A percentile compares a stretch with the other conserved stretches of the same genome.
phyloP scores from a whole-genome alignment of 2,329 filamentous ascomycete species.

The Rasamsonia emersonii region DNA sequence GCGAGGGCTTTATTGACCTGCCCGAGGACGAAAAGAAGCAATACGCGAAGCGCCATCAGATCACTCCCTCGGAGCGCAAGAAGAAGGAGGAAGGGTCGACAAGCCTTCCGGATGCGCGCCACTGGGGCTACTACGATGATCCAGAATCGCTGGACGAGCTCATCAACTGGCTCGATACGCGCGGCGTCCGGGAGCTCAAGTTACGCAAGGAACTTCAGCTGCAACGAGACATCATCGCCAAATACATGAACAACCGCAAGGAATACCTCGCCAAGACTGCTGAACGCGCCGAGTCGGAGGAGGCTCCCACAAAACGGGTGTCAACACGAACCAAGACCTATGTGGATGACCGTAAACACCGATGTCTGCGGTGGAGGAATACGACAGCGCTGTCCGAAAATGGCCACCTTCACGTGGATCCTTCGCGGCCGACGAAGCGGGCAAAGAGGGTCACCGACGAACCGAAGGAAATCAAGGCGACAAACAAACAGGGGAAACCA shows the following conservation, averaged over 20 bases:
- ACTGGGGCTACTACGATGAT: conserved; percentile 91
- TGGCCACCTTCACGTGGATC: conserved; percentile 54
- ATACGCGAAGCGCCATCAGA: conserved; percentile 67
- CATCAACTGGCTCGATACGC: conserved; percentile 79
- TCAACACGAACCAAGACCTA: conserved; percentile 56
- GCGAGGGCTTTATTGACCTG: conserved; percentile 77
- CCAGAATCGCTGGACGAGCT: conserved; percentile 68
- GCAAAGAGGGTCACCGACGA: conserved; percentile 37
- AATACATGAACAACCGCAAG: conserved; percentile 72
- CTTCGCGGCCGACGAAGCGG: conserved; percentile 43
- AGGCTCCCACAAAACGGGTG: conserved; percentile 43
- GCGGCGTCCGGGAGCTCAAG: conserved; percentile 77
- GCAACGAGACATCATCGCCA: conserved; percentile 66
- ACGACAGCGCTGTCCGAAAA: conserved; percentile 49
- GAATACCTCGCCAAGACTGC: conserved; percentile 56
- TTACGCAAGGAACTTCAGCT: conserved; percentile 75
- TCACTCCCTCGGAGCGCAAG: conserved; percentile 80
- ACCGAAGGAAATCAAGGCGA: conserved; percentile 30
- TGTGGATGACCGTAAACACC: conserved; percentile 46
- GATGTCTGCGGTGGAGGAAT: conserved; percentile 60
- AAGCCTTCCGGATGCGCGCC: conserved; percentile 62
- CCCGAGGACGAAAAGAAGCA: conserved; percentile 60
- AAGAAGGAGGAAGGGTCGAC: conserved; percentile 75
- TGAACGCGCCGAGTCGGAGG: conserved; percentile 41
- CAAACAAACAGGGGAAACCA: conserved; percentile 42